Evolutionary conservation across 306 rosid species (phyloP).

Genomic region (Myrica gale): DNA sequence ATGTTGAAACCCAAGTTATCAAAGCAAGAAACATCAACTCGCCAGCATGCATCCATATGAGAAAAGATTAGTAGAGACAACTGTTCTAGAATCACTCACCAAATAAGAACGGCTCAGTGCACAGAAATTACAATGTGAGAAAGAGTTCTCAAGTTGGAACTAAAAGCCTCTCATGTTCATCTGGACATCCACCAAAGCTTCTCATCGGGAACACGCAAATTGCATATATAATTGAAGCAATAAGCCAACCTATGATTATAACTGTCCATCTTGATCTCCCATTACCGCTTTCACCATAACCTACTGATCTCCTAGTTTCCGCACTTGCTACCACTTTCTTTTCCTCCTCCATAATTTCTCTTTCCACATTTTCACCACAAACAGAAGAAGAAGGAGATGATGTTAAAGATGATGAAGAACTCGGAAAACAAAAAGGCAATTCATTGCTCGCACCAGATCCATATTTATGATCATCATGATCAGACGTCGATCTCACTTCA

Average conservation of each 20-base stretch:
- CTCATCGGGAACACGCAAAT: conserved; percentile 23
- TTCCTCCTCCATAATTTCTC: not conserved
- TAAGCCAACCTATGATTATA: conserved; percentile 13
- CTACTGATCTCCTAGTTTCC: not conserved
- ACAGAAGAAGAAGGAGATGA: conserved; percentile 27
- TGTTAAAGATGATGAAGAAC: conserved; percentile 1
- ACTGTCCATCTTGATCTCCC: conserved; percentile 19
- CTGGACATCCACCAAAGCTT: conserved; percentile 19
- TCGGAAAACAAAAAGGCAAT: conserved; percentile 9
- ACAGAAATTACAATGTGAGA: not conserved
- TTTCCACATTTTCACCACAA: conserved; percentile 8
- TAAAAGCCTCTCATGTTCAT: conserved; percentile 15
- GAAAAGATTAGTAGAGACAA: not conserved
- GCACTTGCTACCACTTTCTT: not conserved
- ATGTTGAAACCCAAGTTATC: not conserved
- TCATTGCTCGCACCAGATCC: conserved; percentile 25
- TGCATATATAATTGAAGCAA: conserved; percentile 32
- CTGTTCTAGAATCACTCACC: not conserved
- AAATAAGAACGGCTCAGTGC: not conserved
- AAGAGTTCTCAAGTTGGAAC: conserved; percentile 50
- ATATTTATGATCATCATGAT: conserved; percentile 8
- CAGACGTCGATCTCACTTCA: conserved; percentile 36
- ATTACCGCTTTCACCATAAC: not conserved
- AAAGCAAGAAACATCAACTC: not conserved
- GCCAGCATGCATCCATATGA: not conserved